Evolutionary conservation across 2,329 filamentous ascomycete genomes (phyloP), one percentile per base, ranked within the genome.

Genomic region (Paramyrothecium sp.): DNA sequence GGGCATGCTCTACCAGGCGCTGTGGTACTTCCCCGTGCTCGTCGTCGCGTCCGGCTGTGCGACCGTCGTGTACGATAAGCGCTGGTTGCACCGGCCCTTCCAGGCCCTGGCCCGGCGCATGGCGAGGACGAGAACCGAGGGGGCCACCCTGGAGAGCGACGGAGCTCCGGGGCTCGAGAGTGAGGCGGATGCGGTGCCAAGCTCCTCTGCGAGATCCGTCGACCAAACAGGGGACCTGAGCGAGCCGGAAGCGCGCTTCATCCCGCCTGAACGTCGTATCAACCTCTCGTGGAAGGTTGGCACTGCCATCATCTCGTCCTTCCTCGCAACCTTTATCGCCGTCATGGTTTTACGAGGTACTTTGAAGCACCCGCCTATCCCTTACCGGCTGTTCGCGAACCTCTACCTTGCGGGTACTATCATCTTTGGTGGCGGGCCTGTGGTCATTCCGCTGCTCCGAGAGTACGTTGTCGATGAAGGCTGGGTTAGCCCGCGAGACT

Each of bases 21-120:
- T 92, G 0, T 92, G 89, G 89, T 92, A 89, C 62, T 92, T 91
- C 50, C 89, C 89, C 0, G 64, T 84, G 0, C 67, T 92, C 4
- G 87, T 91, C 71, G 63, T 81, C 0, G 61, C 77, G 1, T 83
- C 80, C 0, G 89, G 88, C 0, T 12, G 79, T 2, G 69, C 71
- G 0, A 82, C 84, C 0, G 69, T 85, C 0, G 54, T 82, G 1
- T 86, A 83, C 75, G 88, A 91, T 69, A 75, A 73, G 48, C 75
- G 78, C 47, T 80, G 81, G 72, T 63, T 82, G 7, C 77, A 81
- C n/a, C 67, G 73, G 0, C 65, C 63, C 0, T 12, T 51, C 13
- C 49, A 51, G 49, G 49, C 49, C n/a, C 21, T 30, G n/a, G 26
- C 16, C 13, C 49, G 49, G 17, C 23, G 23, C 49, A 23, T 51